Evolutionary conservation across 345 rosid genomes (phyloP).

Genomic region (Rhodamnia argentea): DNA sequence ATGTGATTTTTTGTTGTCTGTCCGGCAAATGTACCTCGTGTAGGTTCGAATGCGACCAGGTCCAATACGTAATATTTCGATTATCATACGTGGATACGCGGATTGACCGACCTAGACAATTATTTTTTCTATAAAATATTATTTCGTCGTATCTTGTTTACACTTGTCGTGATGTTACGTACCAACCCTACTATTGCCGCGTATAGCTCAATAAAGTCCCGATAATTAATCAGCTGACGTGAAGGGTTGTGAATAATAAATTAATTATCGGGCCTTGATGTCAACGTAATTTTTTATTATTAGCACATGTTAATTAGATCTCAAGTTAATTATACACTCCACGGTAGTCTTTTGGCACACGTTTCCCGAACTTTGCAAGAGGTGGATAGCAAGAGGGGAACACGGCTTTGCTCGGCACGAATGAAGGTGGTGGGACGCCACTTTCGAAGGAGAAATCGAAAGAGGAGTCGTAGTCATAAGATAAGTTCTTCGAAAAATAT

Average conservation of each 20-base stretch:
- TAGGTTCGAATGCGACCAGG: background rate
- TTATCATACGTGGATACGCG: background rate
- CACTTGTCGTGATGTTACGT: background rate
- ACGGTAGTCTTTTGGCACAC: background rate
- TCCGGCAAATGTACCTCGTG: background rate
- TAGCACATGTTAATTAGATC: background rate
- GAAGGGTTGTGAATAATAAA: background rate
- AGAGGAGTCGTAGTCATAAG: background rate
- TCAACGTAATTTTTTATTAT: background rate
- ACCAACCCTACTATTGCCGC: fast-evolving
- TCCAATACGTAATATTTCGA: background rate
- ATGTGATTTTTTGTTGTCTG: background rate
- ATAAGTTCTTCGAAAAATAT: background rate
- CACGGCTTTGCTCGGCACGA: background rate
- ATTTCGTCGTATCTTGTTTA: fast-evolving
- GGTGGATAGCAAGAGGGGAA: background rate
- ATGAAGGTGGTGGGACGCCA: background rate
- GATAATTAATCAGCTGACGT: background rate
- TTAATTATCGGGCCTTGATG: background rate
- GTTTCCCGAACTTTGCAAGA: background rate
- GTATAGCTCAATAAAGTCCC: background rate
- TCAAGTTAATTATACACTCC: background rate
- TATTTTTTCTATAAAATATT: background rate
- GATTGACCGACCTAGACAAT: background rate
- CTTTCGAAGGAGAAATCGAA: background rate